Evolutionary conservation across 495 filamentous ascomycete genomes (phyloP).

Genomic region (Immersiella caudata): DNA sequence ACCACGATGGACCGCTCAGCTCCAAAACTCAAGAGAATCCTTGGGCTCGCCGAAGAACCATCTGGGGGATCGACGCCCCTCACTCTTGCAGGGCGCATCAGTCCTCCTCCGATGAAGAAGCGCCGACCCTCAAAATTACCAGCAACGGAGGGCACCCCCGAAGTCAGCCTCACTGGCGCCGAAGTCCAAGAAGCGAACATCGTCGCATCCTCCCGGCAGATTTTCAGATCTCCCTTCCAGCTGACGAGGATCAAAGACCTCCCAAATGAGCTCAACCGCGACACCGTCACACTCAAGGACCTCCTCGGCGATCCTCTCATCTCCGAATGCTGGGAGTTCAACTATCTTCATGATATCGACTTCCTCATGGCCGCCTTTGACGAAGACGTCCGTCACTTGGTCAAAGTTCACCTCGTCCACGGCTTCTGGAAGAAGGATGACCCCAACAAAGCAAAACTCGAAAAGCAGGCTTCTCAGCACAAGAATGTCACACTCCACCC

Average conservation of each 20-base stretch:
- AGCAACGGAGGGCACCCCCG: neutral
- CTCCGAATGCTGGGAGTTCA: slow-evolving; percentile 86
- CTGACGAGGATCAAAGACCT: slow-evolving; percentile 74
- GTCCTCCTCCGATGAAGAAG: slow-evolving; percentile 46
- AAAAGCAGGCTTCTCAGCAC: slow-evolving; percentile 62
- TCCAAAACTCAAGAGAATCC: neutral
- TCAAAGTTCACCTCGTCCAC: slow-evolving; percentile 78
- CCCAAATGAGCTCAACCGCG: slow-evolving; percentile 61
- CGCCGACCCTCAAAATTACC: slow-evolving; percentile 22
- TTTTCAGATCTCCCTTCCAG: slow-evolving; percentile 65
- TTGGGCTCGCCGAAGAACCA: neutral
- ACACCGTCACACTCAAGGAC: slow-evolving; percentile 67
- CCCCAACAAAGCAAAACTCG: slow-evolving; percentile 58
- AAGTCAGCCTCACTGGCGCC: neutral
- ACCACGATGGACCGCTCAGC: neutral
- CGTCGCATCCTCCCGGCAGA: neutral
- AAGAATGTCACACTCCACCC: slow-evolving; percentile 69
- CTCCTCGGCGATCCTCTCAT: slow-evolving; percentile 83
- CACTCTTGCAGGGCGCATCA: slow-evolving; percentile 45
- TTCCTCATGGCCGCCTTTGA: slow-evolving; percentile 70
- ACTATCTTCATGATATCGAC: slow-evolving; percentile 80
- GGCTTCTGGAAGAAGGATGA: slow-evolving; percentile 85
- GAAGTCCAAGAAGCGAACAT: neutral
- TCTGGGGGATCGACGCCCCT: slow-evolving; percentile 16
- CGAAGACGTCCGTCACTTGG: slow-evolving; percentile 62